Conservation (phyloP, 2,329 filamentous ascomycete genomes). For the Blastomyces silverae region DNA sequence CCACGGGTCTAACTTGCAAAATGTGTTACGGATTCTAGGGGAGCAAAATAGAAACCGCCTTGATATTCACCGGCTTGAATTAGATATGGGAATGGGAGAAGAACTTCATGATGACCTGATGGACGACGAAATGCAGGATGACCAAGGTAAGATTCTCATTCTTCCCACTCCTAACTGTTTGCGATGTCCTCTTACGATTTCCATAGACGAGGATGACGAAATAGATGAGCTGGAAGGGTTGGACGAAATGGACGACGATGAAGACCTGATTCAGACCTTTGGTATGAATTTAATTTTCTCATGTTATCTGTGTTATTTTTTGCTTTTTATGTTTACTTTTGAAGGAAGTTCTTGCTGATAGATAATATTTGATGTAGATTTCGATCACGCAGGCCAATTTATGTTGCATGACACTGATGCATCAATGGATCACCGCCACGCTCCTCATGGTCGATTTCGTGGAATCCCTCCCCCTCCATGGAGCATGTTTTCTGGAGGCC, state of each 20-base stretch:
- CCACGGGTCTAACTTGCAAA: constrained; percentile 41
- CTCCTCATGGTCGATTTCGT: constrained; percentile 49
- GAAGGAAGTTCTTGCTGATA: background rate
- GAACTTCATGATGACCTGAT: constrained; percentile 42
- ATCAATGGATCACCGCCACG: background rate
- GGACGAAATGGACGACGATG: constrained; percentile 30
- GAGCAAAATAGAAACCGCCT: constrained; percentile 32
- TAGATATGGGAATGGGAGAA: constrained; percentile 43
- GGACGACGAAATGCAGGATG: constrained; percentile 51
- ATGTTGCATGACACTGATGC: constrained; percentile 7
- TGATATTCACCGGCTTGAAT: constrained; percentile 39
- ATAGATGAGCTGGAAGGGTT: constrained; percentile 31
- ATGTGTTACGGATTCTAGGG: constrained; percentile 42
- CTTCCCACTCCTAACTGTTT: background rate
- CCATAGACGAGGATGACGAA: constrained; percentile 53
- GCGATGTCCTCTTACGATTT: constrained; percentile 29
- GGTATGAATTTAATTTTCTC: constrained; percentile 13
- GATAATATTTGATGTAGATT: constrained; percentile 2
- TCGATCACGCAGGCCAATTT: constrained; percentile 3
- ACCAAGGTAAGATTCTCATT: constrained; percentile 44
- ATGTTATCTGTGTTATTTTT: background rate
- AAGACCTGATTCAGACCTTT: constrained; percentile 38
- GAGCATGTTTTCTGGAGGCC: constrained; percentile 54
- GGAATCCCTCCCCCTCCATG: constrained; percentile 54
- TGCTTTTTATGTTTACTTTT: background rate